phyloP scores from a whole-genome alignment of 768 basidiomycete genomes.

The Pulveroboletus ravenelii region DNA sequence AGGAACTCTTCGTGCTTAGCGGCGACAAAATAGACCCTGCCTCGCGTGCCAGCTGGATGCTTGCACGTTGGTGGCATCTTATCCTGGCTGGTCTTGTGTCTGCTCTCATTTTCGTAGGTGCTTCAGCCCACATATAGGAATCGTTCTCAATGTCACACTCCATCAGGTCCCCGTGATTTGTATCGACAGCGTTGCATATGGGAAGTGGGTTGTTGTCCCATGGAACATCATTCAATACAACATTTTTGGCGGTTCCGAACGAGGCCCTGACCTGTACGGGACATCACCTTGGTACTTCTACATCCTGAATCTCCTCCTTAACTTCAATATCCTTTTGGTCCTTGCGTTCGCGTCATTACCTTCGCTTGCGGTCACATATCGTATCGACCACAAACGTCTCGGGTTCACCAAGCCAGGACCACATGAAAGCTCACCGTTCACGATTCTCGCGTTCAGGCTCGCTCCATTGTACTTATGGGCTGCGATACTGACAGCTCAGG shows the following conservation, averaged over 20 bases:
- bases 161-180: slow-evolving; percentile 77
- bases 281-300: slow-evolving; percentile 87
- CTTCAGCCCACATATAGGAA: background rate
- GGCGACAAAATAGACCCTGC: slow-evolving; percentile 56
- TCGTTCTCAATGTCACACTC: background rate
- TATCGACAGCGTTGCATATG: slow-evolving; percentile 86
- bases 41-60: slow-evolving; percentile 48
- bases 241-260: slow-evolving; percentile 71
- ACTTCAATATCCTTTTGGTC: slow-evolving; percentile 85
- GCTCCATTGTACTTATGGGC: slow-evolving; percentile 92
- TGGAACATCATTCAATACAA: slow-evolving; percentile 96
- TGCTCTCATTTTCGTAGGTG: slow-evolving; percentile 56
- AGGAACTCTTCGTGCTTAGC: slow-evolving; percentile 79
- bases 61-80: slow-evolving; percentile 57
- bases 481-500: slow-evolving; percentile 69
- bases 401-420: slow-evolving; percentile 46
- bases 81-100: slow-evolving; percentile 51
- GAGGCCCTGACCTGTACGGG: slow-evolving; percentile 92
- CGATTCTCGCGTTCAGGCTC: slow-evolving; percentile 70
- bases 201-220: slow-evolving; percentile 70
- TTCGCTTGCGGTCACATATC: slow-evolving; percentile 66
- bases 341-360: slow-evolving; percentile 82
- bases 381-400: slow-evolving; percentile 72
- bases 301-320: slow-evolving; percentile 81
- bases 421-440: slow-evolving; percentile 76